A percentile compares a stretch with the other conserved stretches of the same genome.
phyloP scores from a whole-genome alignment of 2,329 filamentous ascomycete species.

The Claviceps pazoutovae region DNA sequence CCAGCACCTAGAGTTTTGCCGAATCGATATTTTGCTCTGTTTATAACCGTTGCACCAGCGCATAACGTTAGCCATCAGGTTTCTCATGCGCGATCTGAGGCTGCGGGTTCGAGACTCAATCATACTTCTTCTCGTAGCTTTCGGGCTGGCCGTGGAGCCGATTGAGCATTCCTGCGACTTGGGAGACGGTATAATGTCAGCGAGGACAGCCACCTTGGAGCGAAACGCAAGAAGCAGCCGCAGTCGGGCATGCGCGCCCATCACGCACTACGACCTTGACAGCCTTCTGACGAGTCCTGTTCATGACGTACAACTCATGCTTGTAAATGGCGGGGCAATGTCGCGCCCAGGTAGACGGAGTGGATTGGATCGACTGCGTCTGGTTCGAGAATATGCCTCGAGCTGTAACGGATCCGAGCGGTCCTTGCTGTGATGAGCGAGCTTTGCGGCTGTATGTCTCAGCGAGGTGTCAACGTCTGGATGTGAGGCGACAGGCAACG shows the following conservation, averaged over 20 bases:
- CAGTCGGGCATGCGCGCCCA: not conserved
- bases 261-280: not conserved
- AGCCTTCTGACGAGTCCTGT: not conserved
- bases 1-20: slow-evolving; percentile 88
- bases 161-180: slow-evolving; percentile 83
- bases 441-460: not conserved
- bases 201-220: not conserved
- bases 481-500: not conserved
- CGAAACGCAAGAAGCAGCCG: not conserved
- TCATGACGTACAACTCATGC: slow-evolving; percentile 20
- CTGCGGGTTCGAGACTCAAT: slow-evolving; percentile 8
- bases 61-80: slow-evolving; percentile 1
- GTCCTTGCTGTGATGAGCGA: not conserved
- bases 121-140: slow-evolving; percentile 95
- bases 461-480: not conserved
- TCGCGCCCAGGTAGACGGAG: not conserved
- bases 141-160: slow-evolving; percentile 93
- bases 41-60: slow-evolving; percentile 20
- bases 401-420: not conserved
- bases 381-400: not conserved
- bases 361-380: not conserved
- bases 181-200: slow-evolving; percentile 2
- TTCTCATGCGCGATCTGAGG: slow-evolving; percentile 10
- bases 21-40: slow-evolving; percentile 75
- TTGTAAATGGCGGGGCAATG: slow-evolving; percentile 15